Evolutionary conservation across 805 yeast species (phyloP).

Genomic region (Candida sakaeoensis): DNA sequence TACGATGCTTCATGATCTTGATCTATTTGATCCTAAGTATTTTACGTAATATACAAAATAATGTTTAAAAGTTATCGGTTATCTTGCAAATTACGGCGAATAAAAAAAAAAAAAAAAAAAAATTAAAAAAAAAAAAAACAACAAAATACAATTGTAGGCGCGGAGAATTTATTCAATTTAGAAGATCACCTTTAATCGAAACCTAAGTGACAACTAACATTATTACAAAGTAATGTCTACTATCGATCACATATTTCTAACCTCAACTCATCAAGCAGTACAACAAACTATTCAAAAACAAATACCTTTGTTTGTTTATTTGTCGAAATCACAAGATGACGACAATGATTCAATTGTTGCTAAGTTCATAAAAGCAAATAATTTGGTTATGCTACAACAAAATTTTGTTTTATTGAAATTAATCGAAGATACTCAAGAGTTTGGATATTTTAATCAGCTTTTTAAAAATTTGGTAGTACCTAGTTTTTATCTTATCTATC

Average conservation of each 20-base stretch:
- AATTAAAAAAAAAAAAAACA: too few relatives aligned
- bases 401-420: conserved; percentile 18
- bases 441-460: conserved; percentile 45
- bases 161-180: neutral
- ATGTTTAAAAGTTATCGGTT: neutral
- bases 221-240: neutral
- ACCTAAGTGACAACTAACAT: neutral
- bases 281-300: conserved; percentile 14
- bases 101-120: neutral
- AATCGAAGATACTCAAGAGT: conserved; percentile 17
- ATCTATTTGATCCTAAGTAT: conserved; percentile 15
- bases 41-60: conserved; percentile 9
- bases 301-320: conserved; percentile 23
- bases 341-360: conserved; percentile 11
- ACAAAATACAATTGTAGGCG: conserved; percentile 1
- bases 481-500: conserved; percentile 50
- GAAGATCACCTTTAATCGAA: neutral
- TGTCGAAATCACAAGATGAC: conserved; percentile 13
- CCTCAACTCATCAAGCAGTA: conserved; percentile 24
- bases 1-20: conserved; percentile 13
- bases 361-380: conserved; percentile 10
- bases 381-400: conserved; percentile 2
- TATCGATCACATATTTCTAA: conserved; percentile 12
- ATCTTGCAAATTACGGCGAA: neutral
- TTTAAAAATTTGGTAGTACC: conserved; percentile 53